Conservation (phyloP, 202 grass and related monocot species). For the Zoysia matrella region DNA sequence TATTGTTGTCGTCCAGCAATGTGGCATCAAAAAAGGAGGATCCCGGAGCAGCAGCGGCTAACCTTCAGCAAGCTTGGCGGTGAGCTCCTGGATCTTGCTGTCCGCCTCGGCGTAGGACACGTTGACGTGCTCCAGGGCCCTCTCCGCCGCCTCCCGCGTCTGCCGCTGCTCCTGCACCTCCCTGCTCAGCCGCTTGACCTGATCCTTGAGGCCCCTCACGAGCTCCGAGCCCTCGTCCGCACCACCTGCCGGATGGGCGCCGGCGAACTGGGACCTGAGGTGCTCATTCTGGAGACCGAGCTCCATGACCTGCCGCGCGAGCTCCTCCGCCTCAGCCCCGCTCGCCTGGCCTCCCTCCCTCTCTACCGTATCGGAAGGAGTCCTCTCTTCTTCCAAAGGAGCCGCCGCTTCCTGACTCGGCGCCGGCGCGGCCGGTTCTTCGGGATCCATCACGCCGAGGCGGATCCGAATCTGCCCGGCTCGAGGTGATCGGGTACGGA, state of each 20-base stretch:
- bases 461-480: constrained; percentile 51
- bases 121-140: constrained; percentile 86
- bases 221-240: constrained; percentile 40
- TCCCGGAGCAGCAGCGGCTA: constrained; percentile 37
- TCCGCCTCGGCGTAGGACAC: constrained; percentile 79
- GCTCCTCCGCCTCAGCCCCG: constrained; percentile 41
- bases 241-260: background rate
- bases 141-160: constrained; percentile 77
- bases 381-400: background rate
- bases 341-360: background rate
- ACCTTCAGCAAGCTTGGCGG: constrained; percentile 83
- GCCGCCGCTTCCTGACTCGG: constrained; percentile 12
- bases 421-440: constrained; percentile 42
- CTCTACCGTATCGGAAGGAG: background rate
- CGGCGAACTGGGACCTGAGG: constrained; percentile 60
- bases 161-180: constrained; percentile 71
- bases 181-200: constrained; percentile 65
- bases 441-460: constrained; percentile 58
- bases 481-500: constrained; percentile 4
- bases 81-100: constrained; percentile 77
- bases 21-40: background rate
- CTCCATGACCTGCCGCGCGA: constrained; percentile 59
- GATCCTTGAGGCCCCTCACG: constrained; percentile 61
- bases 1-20: background rate
- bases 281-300: constrained; percentile 71